Percentiles rank a stretch among this genome's conserved stretches.
phyloP scores from a whole-genome alignment of 257 asterid species.

The Solanum piurae region DNA sequence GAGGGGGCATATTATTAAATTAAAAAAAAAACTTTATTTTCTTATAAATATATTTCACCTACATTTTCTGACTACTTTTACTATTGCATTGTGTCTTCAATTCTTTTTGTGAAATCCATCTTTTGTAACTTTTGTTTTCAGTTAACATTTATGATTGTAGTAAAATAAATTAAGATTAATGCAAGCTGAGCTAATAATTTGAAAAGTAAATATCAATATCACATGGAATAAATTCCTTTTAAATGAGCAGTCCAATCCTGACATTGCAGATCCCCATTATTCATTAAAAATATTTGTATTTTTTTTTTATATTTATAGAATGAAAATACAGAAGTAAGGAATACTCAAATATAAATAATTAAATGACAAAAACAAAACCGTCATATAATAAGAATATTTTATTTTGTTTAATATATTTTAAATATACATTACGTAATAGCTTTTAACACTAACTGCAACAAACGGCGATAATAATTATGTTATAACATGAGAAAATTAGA shows the following conservation, averaged over 20 bases:
- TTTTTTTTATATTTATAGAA: too few relatives aligned
- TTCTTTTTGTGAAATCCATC: background rate
- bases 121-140: background rate
- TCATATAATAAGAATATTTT: too few relatives aligned
- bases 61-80: background rate
- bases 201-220: background rate
- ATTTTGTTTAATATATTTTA: too few relatives aligned
- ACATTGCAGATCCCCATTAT: too few relatives aligned
- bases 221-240: constrained; percentile 3
- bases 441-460: too few relatives aligned
- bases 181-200: background rate
- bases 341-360: too few relatives aligned
- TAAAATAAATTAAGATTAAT: background rate
- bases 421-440: too few relatives aligned
- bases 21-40: too few relatives aligned
- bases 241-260: background rate
- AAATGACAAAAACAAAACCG: too few relatives aligned
- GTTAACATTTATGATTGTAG: background rate
- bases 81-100: background rate
- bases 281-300: too few relatives aligned
- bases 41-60: background rate
- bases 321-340: too few relatives aligned
- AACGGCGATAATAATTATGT: too few relatives aligned
- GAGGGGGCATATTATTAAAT: background rate
- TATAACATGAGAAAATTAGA: background rate